Evolutionary conservation across 192 early-diverging fungal genomes (phyloP).

Genomic region (Chytriomyces confervae): DNA sequence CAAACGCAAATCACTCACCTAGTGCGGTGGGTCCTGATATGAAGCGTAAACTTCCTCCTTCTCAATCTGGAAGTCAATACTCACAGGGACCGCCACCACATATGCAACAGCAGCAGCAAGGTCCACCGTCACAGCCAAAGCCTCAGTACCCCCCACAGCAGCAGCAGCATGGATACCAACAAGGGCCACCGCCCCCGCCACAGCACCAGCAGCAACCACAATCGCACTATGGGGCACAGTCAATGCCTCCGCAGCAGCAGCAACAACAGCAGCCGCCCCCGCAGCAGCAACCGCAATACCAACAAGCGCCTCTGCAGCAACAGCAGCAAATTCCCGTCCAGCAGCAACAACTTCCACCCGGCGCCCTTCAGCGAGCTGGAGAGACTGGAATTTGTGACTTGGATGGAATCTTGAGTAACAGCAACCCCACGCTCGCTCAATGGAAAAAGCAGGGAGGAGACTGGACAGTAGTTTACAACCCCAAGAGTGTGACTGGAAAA

Average conservation of each 20-base stretch:
- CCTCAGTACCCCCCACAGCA: conserved; percentile 31
- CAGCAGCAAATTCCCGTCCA: conserved; percentile 4
- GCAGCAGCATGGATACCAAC: conserved; percentile 48
- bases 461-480: conserved; percentile 81
- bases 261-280: neutral
- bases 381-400: conserved; percentile 70
- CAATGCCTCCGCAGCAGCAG: conserved; percentile 15
- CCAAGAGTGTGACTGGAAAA: conserved; percentile 34
- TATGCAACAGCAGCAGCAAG: conserved; percentile 18
- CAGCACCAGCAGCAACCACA: conserved; percentile 43
- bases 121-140: conserved; percentile 14
- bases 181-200: conserved; percentile 14
- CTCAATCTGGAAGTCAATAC: conserved; percentile 10
- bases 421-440: conserved; percentile 59
- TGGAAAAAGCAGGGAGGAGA: conserved; percentile 82
- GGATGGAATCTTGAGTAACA: conserved; percentile 68
- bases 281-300: neutral
- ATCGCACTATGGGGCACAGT: conserved; percentile 17
- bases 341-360: conserved; percentile 23
- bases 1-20: neutral
- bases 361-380: neutral
- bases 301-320: conserved; percentile 14
- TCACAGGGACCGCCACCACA: conserved; percentile 8
- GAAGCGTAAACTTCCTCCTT: conserved; percentile 29
- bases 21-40: conserved; percentile 13